Percentiles rank a stretch among this genome's conserved stretches.
Evolutionary conservation across 345 rosid genomes (phyloP).

Genomic region (Eutrema yunnanense): DNA sequence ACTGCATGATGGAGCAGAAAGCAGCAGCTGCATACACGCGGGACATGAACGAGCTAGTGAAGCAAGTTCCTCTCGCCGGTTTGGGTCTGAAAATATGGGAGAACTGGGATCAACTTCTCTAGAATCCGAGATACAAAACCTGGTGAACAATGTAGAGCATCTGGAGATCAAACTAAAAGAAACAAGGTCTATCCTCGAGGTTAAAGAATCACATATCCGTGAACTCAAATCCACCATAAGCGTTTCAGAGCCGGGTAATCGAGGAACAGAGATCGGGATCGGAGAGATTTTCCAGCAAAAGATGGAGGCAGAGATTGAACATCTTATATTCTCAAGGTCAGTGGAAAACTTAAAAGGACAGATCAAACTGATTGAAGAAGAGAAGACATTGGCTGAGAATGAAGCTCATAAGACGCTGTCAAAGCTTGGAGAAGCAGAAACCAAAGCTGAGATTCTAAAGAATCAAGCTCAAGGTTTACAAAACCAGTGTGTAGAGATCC

Average conservation of each 20-base stretch:
- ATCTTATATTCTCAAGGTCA: conserved; percentile 42
- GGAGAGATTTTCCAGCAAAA: conserved; percentile 64
- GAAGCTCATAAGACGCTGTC: conserved; percentile 33
- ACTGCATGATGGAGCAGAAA: conserved; percentile 24
- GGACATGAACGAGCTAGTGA: conserved; percentile 21
- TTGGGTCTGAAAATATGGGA: conserved; percentile 28
- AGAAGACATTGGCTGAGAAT: conserved; percentile 37
- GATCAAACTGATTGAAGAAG: conserved; percentile 35
- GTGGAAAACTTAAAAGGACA: conserved; percentile 36
- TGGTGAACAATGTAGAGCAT: conserved; percentile 42
- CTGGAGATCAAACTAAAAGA: conserved; percentile 48
- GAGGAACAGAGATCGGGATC: conserved; percentile 44
- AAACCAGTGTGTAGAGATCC: conserved; percentile 37
- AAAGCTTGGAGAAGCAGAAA: conserved; percentile 46
- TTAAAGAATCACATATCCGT: conserved; percentile 46
- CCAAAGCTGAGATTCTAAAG: conserved; percentile 40
- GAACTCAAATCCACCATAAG: conserved; percentile 46
- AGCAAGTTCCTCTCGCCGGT: conserved; percentile 35
- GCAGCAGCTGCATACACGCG: conserved; percentile 20
- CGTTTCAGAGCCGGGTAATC: conserved; percentile 19
- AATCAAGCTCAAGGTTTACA: conserved; percentile 51
- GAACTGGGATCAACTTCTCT: conserved; percentile 26
- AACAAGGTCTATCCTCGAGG: conserved; percentile 34
- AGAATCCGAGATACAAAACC: conserved; percentile 41
- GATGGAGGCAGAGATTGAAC: conserved; percentile 76